Evolutionary conservation across 768 basidiomycete genomes (phyloP).

Genomic region (Trametes coccinea): DNA sequence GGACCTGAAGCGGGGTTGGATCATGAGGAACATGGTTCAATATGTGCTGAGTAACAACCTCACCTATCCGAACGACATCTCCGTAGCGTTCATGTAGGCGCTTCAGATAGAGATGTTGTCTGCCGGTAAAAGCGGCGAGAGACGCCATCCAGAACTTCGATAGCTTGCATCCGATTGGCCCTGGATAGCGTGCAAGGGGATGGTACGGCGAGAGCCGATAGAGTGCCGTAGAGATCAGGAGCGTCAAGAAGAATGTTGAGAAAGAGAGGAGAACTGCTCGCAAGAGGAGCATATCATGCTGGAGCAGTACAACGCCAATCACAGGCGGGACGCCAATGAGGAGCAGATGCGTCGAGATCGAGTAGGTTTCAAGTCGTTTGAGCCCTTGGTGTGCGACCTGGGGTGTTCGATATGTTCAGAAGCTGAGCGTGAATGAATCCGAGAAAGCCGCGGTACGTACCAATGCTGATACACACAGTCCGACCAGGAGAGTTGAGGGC

Average conservation of each 20-base stretch:
- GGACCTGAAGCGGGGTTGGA: conserved; percentile 3
- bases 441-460: conserved; percentile 21
- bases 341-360: neutral
- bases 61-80: conserved; percentile 39
- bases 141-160: conserved; percentile 33
- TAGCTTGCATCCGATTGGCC: conserved; percentile 32
- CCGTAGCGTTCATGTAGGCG: conserved; percentile 40
- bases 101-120: conserved; percentile 32
- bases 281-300: neutral
- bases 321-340: neutral
- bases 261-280: neutral
- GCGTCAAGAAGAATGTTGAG: neutral
- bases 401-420: neutral
- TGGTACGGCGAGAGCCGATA: conserved; percentile 43
- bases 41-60: neutral
- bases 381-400: conserved; percentile 7
- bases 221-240: conserved; percentile 28
- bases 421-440: neutral
- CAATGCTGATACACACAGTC: neutral
- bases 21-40: neutral
- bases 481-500: too few species aligned
- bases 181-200: conserved; percentile 40
- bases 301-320: neutral
- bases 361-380: neutral
- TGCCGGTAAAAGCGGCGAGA: conserved; percentile 24